Conservation (phyloP, 495 filamentous ascomycete genomes). For the Lasiosphaeria hispida region DNA sequence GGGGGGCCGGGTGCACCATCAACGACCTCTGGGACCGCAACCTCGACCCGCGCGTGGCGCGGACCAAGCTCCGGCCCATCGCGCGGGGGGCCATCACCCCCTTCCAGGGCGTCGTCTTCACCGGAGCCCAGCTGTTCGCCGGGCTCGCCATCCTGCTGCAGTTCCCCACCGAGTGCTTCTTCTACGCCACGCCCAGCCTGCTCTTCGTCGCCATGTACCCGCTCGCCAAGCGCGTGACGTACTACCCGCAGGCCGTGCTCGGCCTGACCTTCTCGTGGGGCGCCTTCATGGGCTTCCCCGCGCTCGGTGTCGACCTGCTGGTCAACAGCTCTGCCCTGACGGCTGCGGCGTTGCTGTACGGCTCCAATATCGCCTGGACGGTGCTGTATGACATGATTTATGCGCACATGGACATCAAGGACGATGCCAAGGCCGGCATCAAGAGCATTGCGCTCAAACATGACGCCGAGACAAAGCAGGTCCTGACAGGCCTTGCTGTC, state of each 20-base stretch:
- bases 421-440: slow-evolving; percentile 89
- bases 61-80: slow-evolving; percentile 85
- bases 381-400: slow-evolving; percentile 98
- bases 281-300: slow-evolving; percentile 94
- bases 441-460: slow-evolving; percentile 93
- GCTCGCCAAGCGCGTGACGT: slow-evolving; percentile 86
- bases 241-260: slow-evolving; percentile 91
- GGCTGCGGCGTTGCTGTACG: slow-evolving; percentile 72
- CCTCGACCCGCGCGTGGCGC: slow-evolving; percentile 83
- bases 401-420: slow-evolving; percentile 96
- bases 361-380: slow-evolving; percentile 89
- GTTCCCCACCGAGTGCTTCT: slow-evolving; percentile 80
- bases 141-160: slow-evolving; percentile 81
- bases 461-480: slow-evolving; percentile 80
- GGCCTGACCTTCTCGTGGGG: slow-evolving; percentile 97
- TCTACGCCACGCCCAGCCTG: slow-evolving; percentile 82
- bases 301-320: slow-evolving; percentile 79
- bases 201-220: slow-evolving; percentile 81
- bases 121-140: slow-evolving; percentile 73
- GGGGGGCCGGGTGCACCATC: slow-evolving; percentile 95
- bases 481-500: slow-evolving; percentile 72
- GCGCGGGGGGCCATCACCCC: slow-evolving; percentile 81
- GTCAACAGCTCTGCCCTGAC: slow-evolving; percentile 60
- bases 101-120: slow-evolving; percentile 72
- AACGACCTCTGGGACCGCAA: slow-evolving; percentile 97